Evolutionary conservation across 2,329 filamentous ascomycete genomes (phyloP).

Genomic region (Trichoderma koningii): DNA sequence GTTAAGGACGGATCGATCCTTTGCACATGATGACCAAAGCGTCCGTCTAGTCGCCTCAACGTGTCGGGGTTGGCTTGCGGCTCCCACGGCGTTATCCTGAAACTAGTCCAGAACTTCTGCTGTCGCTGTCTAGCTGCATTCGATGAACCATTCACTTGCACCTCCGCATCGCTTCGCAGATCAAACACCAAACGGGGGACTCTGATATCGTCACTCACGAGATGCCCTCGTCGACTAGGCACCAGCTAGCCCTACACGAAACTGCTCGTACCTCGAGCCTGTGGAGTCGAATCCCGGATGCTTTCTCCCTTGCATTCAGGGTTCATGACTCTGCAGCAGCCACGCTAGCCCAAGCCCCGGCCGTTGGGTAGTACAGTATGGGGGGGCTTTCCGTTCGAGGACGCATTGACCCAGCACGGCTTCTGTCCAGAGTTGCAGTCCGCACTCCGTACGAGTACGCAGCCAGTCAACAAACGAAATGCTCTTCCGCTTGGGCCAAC

Average conservation of each 20-base stretch:
- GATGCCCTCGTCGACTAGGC: constrained; percentile 5
- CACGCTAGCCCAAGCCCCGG: constrained; percentile 7
- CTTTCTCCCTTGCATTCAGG: constrained; percentile 8
- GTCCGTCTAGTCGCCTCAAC: neutral
- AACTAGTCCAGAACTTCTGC: neutral
- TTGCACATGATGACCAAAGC: neutral
- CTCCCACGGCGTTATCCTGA: neutral
- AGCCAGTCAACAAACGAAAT: constrained; percentile 5
- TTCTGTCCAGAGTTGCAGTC: neutral
- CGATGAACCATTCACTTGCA: no score
- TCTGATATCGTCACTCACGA: constrained; percentile 17
- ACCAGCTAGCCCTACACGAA: constrained; percentile 23
- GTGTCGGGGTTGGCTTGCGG: neutral
- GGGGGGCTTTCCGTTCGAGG: constrained; percentile 10
- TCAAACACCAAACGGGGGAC: constrained; percentile 9
- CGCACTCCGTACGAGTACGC: constrained; percentile 4
- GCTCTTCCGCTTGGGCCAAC: neutral
- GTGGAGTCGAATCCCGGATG: constrained; percentile 9
- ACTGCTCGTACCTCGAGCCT: constrained; percentile 5
- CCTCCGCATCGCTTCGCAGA: constrained; percentile 14
- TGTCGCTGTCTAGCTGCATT: neutral
- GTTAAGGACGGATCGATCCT: neutral
- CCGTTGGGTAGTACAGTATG: neutral
- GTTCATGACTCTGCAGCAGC: constrained; percentile 16
- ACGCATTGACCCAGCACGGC: neutral